Evolutionary conservation across 2,329 filamentous ascomycete genomes (phyloP), one percentile per base, ranked within the genome.

Genomic region (Fusarium lateritium): DNA sequence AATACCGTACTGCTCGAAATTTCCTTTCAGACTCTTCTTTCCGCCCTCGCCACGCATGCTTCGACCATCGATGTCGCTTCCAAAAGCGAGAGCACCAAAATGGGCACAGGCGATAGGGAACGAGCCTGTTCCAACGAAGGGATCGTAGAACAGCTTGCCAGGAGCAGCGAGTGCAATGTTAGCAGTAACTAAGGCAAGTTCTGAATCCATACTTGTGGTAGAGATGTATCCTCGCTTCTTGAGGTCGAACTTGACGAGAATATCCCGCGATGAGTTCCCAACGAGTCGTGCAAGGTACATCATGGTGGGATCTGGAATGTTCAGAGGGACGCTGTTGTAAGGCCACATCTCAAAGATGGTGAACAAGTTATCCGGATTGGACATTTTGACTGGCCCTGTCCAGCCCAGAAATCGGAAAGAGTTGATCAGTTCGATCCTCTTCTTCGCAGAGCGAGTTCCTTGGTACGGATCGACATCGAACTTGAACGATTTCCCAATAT

Each of bases 181-280:
- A 3, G 95, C 96, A 1, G 94, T 98, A 22, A 99, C 83, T 2
- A 99, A 86, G 14, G 94, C 93, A 43, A 99, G 85, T 78, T 98
- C 96, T 0, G 95, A 92, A 77, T 99, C 96, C 96, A 99, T 98
- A 45, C 93, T 96, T 0, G 96, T 99, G 1, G 95, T 98, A 71
- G 92, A 94, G 74, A 99, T 98, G 77, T 99, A 99, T 39, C 87
- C 86, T 28, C 96, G 85, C 80, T 97, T 97, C 84, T 99, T 99
- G 22, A 99, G 85, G 77, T 97, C 94, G 75, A 94, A 97, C 24
- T 86, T 91, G 36, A 87, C 83, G 33, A 93, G 85, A 7, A 91
- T 83, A 54, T 92, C 88, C 44, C 95, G 86, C 5, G 87, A 87
- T 3, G 92, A 91, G 14, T 82, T 82, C 3, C 85, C 90, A 24